phyloP scores from a whole-genome alignment of 108 stramenopile species.

The Cyclostephanos tholiformis region DNA sequence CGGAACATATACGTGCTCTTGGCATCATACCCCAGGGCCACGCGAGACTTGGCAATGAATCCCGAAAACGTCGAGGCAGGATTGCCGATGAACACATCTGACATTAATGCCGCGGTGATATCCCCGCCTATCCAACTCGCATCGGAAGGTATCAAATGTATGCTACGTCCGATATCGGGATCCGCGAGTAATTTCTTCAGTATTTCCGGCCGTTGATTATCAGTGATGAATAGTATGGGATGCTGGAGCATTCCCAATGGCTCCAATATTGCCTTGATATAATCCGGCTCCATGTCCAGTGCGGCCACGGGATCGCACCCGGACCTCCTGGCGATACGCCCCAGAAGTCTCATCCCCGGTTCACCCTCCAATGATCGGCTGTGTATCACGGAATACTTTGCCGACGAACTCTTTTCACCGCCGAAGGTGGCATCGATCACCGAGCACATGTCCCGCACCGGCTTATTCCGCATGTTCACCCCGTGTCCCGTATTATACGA shows the following conservation, averaged over 20 bases:
- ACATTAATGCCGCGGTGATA: constrained; percentile 31
- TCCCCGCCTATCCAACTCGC: constrained; percentile 52
- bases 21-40: constrained; percentile 38
- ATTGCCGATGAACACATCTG: constrained; percentile 45
- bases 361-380: constrained; percentile 9
- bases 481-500: constrained; percentile 40
- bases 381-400: constrained; percentile 34
- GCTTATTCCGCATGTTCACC: not conserved
- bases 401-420: not conserved
- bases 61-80: constrained; percentile 41
- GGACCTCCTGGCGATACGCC: not conserved
- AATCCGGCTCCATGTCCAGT: constrained; percentile 46
- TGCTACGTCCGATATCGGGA: constrained; percentile 41
- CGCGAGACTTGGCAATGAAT: constrained; percentile 47
- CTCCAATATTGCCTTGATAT: constrained; percentile 40
- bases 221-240: constrained; percentile 44
- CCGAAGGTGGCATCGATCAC: constrained; percentile 4
- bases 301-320: constrained; percentile 48
- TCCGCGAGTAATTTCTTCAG: constrained; percentile 25
- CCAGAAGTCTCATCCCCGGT: not conserved
- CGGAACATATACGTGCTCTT: constrained; percentile 32
- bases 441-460: constrained; percentile 4
- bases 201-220: constrained; percentile 33
- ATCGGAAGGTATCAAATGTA: constrained; percentile 28
- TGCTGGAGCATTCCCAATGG: constrained; percentile 39